These are phyloP conservation scores for Peterozyma toletana DNA, from an alignment of 805 yeast genomes.

Conservation along the genomic window DNA sequence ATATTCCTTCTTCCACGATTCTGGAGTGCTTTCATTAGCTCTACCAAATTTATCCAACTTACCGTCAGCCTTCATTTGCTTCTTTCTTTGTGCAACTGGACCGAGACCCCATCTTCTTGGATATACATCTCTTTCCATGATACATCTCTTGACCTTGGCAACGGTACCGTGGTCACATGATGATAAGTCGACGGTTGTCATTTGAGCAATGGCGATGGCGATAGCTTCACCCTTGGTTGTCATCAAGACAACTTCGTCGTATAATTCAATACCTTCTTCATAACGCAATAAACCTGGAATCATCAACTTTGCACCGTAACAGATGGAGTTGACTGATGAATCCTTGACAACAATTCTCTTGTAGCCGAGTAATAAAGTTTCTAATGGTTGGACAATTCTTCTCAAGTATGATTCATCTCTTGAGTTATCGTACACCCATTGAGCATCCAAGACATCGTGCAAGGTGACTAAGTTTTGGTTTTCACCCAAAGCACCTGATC, in stretches of 20 bases:
- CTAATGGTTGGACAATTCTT: constrained; percentile 90
- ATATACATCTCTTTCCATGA: constrained; percentile 98
- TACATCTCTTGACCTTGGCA: constrained; percentile 97
- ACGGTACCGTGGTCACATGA: constrained; percentile 98
- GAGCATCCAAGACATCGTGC: constrained; percentile 97
- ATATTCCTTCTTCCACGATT: constrained; percentile 81
- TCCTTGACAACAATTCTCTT: constrained; percentile 90
- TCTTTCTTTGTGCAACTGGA: constrained; percentile 97
- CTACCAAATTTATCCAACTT: constrained; percentile 95
- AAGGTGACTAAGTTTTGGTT: constrained; percentile 87
- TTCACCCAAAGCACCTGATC: constrained; percentile 94
- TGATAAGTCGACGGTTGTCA: constrained; percentile 96
- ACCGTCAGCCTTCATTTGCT: constrained; percentile 95
- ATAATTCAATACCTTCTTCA: constrained; percentile 94
- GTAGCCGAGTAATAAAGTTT: constrained; percentile 87
- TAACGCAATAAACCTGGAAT: constrained; percentile 97
- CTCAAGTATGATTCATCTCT: constrained; percentile 95
- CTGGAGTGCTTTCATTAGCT: constrained; percentile 89
- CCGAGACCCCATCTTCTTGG: constrained; percentile 99
- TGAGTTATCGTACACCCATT: constrained; percentile 94
- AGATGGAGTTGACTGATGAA: constrained; percentile 95
- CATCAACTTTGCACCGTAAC: constrained; percentile 99
- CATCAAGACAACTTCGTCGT: constrained; percentile 95
- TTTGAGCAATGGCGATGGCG: constrained; percentile 97
- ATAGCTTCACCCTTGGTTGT: constrained; percentile 99